phyloP scores from a whole-genome alignment of 371 early-diverging fungal species.

The Rhizopus arrhizus region DNA sequence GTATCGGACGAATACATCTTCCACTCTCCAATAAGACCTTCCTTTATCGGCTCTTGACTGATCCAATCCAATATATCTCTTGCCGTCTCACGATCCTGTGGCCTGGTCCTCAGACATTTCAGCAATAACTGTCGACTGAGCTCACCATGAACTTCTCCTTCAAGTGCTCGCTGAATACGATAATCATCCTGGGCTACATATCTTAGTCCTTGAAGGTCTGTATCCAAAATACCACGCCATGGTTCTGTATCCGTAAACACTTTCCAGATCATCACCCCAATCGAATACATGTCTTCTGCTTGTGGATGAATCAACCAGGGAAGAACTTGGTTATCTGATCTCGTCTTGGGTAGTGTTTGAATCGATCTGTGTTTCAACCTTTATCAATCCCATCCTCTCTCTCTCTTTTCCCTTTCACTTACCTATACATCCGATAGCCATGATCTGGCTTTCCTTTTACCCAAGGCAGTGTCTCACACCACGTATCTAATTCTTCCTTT shows the following conservation, averaged over 20 bases:
- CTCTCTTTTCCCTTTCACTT: background rate
- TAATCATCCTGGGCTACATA: slow-evolving; percentile 61
- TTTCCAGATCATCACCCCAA: slow-evolving; percentile 69
- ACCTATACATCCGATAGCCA: slow-evolving; percentile 64
- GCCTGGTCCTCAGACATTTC: slow-evolving; percentile 50
- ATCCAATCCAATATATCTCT: slow-evolving; percentile 53
- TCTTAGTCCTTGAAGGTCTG: slow-evolving; percentile 64
- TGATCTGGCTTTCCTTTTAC: slow-evolving; percentile 66
- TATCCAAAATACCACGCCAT: slow-evolving; percentile 68
- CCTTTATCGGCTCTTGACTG: slow-evolving; percentile 31
- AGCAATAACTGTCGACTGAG: slow-evolving; percentile 54
- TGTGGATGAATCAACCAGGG: slow-evolving; percentile 62
- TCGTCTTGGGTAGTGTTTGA: slow-evolving; percentile 61
- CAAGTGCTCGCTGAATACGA: slow-evolving; percentile 58
- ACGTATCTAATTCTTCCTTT: slow-evolving; percentile 50
- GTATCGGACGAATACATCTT: slow-evolving; percentile 53
- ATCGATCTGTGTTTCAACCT: slow-evolving; percentile 43
- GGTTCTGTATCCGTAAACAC: slow-evolving; percentile 68
- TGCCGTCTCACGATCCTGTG: slow-evolving; percentile 56
- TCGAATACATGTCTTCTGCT: slow-evolving; percentile 67
- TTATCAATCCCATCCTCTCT: no score
- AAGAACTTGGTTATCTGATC: slow-evolving; percentile 54
- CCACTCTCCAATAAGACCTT: slow-evolving; percentile 50
- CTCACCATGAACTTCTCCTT: slow-evolving; percentile 55
- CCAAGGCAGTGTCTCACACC: slow-evolving; percentile 55